Percentiles rank a stretch among this genome's conserved stretches.
These are phyloP conservation scores for Fusarium veterinarium DNA, from an alignment of 2,329 filamentous ascomycete genomes.

Conservation along the genomic window DNA sequence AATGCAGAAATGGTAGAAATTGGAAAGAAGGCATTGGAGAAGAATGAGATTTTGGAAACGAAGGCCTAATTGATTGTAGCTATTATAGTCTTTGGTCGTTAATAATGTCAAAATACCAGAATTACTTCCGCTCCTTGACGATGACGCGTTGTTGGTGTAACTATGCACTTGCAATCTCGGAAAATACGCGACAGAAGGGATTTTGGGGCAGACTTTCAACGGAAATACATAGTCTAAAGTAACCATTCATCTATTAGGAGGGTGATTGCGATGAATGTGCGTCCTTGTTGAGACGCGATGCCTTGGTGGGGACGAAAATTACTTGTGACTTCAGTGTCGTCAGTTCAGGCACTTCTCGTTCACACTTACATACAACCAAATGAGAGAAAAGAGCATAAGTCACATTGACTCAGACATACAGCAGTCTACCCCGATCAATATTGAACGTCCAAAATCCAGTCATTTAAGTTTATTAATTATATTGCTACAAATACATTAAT, in stretches of 20 bases:
- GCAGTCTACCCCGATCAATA: background rate
- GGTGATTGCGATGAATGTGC: too few relatives aligned
- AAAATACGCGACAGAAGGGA: too few relatives aligned
- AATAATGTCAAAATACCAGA: background rate
- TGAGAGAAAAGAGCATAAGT: background rate
- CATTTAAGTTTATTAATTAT: fast-evolving
- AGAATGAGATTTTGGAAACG: background rate
- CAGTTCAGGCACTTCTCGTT: fast-evolving
- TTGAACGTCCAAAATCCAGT: fast-evolving
- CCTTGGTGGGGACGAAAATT: fast-evolving
- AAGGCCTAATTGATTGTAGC: background rate
- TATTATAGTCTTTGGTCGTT: background rate
- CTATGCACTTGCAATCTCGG: fast-evolving
- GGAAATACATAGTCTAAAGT: fast-evolving
- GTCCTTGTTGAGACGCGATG: too few relatives aligned
- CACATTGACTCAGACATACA: fast-evolving
- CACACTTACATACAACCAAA: too few relatives aligned
- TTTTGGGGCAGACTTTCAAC: fast-evolving
- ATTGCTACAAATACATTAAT: background rate
- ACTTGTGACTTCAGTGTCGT: fast-evolving
- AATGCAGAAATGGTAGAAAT: conserved; percentile 57
- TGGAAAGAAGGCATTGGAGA: conserved; percentile 31
- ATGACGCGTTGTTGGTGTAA: background rate
- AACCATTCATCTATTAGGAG: fast-evolving
- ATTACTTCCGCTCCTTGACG: background rate